These are phyloP conservation scores for Colletotrichum sublineola DNA, from an alignment of 2,329 filamentous ascomycete species.

Conservation along the genomic window DNA sequence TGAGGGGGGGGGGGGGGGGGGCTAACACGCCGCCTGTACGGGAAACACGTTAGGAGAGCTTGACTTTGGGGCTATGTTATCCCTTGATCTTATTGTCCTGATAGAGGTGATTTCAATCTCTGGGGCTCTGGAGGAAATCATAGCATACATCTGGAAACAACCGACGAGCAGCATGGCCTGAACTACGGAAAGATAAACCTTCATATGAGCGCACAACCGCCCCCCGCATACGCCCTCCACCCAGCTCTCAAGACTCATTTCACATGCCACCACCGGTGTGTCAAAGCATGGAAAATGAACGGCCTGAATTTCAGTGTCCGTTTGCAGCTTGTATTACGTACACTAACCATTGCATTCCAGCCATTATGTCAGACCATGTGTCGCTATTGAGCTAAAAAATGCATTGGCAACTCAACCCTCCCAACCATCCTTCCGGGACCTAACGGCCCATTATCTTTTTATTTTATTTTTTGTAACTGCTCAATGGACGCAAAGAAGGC, in stretches of 20 bases:
- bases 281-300: slow-evolving; percentile 2
- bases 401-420: background rate
- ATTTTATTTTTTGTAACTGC: background rate
- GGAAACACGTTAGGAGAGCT: background rate
- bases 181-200: background rate
- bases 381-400: background rate
- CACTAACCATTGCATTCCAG: background rate
- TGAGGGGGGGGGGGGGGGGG: too few relatives aligned
- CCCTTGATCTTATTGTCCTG: background rate
- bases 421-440: slow-evolving; percentile 12
- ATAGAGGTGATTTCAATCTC: background rate
- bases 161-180: background rate
- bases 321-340: slow-evolving; percentile 31
- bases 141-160: background rate
- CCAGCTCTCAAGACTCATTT: background rate
- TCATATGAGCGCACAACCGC: slow-evolving; percentile 3
- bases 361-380: slow-evolving; percentile 11
- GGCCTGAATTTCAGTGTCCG: slow-evolving; percentile 8
- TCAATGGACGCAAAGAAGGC: too few relatives aligned
- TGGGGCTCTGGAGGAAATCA: background rate
- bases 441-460: slow-evolving; percentile 12
- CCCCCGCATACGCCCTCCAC: too few relatives aligned
- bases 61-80: too few relatives aligned
- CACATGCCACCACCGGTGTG: background rate
- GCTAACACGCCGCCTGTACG: background rate